A percentile compares a stretch with the other conserved stretches of the same genome.
phyloP scores from a whole-genome alignment of 495 filamentous ascomycete species.

The Daldinia vernicosa region DNA sequence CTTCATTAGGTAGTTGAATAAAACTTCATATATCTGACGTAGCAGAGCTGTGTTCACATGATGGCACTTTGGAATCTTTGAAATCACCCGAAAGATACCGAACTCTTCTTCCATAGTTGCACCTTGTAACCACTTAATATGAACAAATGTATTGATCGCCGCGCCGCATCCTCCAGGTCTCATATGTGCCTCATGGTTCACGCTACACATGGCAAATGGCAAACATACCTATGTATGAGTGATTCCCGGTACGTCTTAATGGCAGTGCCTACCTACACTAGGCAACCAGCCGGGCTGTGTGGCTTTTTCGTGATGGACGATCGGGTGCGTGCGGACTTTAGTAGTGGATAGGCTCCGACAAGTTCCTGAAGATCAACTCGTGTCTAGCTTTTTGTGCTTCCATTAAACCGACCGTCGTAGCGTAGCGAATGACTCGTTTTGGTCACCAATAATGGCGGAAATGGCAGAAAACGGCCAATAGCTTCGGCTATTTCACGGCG shows the following conservation, averaged over 20 bases:
- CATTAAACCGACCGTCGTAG: slow-evolving; percentile 19
- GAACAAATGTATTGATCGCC: slow-evolving; percentile 26
- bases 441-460: slow-evolving; percentile 22
- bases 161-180: slow-evolving; percentile 29
- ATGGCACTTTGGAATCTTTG: slow-evolving; percentile 12
- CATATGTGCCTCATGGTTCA: slow-evolving; percentile 25
- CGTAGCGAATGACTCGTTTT: slow-evolving; percentile 20
- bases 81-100: slow-evolving; percentile 25
- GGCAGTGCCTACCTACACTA: slow-evolving; percentile 16
- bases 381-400: slow-evolving; percentile 18
- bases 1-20: not conserved
- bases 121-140: slow-evolving; percentile 22
- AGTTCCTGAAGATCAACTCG: slow-evolving; percentile 22
- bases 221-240: too few relatives aligned
- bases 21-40: not conserved
- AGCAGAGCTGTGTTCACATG: slow-evolving; percentile 18
- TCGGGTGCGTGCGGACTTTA: slow-evolving; percentile 33
- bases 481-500: slow-evolving; percentile 36
- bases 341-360: slow-evolving; percentile 23
- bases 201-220: slow-evolving; percentile 38
- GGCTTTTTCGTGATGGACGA: slow-evolving; percentile 20
- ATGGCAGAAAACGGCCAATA: slow-evolving; percentile 11
- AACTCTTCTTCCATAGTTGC: slow-evolving; percentile 10
- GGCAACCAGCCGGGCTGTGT: slow-evolving; percentile 21
- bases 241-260: slow-evolving; percentile 22